Percentiles rank a stretch among this genome's conserved stretches.
Conservation (phyloP, 345 rosid genomes). For the Conringia planisiliqua region DNA sequence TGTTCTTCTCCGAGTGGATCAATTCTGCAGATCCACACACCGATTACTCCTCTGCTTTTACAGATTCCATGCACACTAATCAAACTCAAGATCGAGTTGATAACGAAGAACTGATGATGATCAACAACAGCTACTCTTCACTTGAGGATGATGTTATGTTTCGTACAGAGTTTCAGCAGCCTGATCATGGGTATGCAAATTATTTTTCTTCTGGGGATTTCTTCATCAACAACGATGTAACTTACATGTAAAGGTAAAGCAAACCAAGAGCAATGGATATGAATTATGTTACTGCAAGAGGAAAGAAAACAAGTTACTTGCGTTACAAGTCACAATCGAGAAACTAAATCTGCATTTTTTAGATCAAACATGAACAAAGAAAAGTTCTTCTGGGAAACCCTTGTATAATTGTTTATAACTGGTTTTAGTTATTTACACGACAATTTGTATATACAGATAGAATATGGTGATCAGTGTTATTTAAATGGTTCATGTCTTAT, state of each 20-base stretch:
- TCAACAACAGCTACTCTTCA: slow-evolving; percentile 25
- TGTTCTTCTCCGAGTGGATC: slow-evolving; percentile 79
- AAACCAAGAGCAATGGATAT: background rate
- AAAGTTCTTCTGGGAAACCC: background rate
- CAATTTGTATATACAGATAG: slow-evolving; percentile 22
- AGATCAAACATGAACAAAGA: slow-evolving; percentile 8
- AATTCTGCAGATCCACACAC: slow-evolving; percentile 34
- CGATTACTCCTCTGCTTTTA: slow-evolving; percentile 11
- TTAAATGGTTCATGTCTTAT: slow-evolving; percentile 10
- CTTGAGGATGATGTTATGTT: slow-evolving; percentile 41
- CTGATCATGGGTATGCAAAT: slow-evolving; percentile 47
- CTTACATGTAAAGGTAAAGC: slow-evolving; percentile 38
- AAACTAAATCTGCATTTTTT: background rate
- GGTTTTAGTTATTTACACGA: background rate
- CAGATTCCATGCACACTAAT: slow-evolving; percentile 18
- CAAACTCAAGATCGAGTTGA: slow-evolving; percentile 25
- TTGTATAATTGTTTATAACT: background rate
- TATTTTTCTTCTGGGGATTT: slow-evolving; percentile 39
- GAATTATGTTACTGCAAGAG: background rate
- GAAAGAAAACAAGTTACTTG: background rate
- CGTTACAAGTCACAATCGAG: background rate
- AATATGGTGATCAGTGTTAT: background rate
- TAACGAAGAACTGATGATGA: slow-evolving; percentile 17
- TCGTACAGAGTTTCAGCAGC: slow-evolving; percentile 44
- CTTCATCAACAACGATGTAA: slow-evolving; percentile 40